Evolutionary conservation across 1,139 yeast genomes (phyloP), one percentile per base, ranked within the genome.

Genomic region (Trichomonascaceae sp.): DNA sequence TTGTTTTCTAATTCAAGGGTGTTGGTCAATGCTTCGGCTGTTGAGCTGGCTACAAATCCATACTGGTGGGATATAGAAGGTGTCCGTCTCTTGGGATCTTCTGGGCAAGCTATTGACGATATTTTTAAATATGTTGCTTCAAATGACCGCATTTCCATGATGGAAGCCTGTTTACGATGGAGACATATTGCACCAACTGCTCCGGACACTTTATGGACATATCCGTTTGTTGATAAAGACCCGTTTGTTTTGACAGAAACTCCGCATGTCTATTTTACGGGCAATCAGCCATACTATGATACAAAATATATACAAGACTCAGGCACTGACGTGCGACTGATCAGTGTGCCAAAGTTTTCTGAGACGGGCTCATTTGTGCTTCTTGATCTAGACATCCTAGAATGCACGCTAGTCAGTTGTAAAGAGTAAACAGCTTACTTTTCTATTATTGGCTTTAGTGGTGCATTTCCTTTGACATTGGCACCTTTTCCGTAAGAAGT

Each of bases 161-260:
- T 90, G 75, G 86, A 84, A 60, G 77, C 83, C 7, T 85, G 87
- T 1, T 68, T 95, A 44, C 72, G 75, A 53, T 93, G 97, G 96
- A 93, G 89, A 61, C 88, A 88, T 63, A 75, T 88, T 43, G 85
- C 89, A 0, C 99, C 99, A 1, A 90, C 98, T 0, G 96, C 96
- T 0, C 99, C 99, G 0, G 99, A 93, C 65, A 95, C 99, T 0
- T 72, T 93, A 47, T 87, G 74, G 64, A 60, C 96, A 60, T 90
- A 89, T 63, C 98, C 99, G 0, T 91, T 78, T 64, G 78, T 80
- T n/a, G 81, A 84, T 46, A 64, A 66, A 4, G 99, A 95, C 68
- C 98, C 98, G 1, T 90, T 93, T 68, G 78, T 88, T 2, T 66
- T 93, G 38, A 73, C 73, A 5, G 87, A 85, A 63, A 80, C 87